Evolutionary conservation across 768 basidiomycete genomes (phyloP), one percentile per base, ranked within the genome.

Genomic region (Clavulina sp.): DNA sequence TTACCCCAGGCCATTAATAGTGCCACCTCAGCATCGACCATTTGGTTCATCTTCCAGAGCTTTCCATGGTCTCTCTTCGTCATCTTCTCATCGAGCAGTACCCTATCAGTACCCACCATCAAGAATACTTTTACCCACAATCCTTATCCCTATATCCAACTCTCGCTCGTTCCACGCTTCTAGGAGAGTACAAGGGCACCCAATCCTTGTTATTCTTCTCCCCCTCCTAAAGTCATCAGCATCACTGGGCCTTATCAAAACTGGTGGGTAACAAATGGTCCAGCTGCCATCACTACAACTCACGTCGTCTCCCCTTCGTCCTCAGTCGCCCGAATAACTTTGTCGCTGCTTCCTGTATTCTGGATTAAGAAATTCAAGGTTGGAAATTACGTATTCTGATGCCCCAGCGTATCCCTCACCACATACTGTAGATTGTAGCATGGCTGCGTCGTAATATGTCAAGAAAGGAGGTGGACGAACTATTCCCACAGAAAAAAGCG

Each of bases 271-370:
- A 9, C 9, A 38, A 19, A 38, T 38, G 9, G 19, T 19, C 19
- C 19, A 9, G 34, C 34, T 38, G 19, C 34, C 19, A 19, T 9
- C 34, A 9, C 34, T 38, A 19, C 9, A 9, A 38, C 19, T 19
- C 34, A 38, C 19, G 9, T 19, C 9, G 19, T 9, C 13, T 46
- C 26, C 43, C 13, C 43, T 13, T 13, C 16, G 13, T 24, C 26
- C 26, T 16, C 78, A 5, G 74, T 76, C 40, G 78, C 72, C 41
- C 75, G 86, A 52, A 70, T 89, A 48, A 78, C 76, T 0, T 69
- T 89, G 30, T 86, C 84, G 0, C 76, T 89, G 55, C 67, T 85
- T 9, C 86, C 86, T 23, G 61, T 84, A 30, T 60, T 85, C 53
- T 63, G 83, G 49, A 56, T 84, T 34, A 76, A 72, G 57, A 81